Percentiles rank a stretch among this genome's conserved stretches.
Evolutionary conservation across 352 stramenopile genomes (phyloP).

Genomic region (Globisporangium takayamanum): DNA sequence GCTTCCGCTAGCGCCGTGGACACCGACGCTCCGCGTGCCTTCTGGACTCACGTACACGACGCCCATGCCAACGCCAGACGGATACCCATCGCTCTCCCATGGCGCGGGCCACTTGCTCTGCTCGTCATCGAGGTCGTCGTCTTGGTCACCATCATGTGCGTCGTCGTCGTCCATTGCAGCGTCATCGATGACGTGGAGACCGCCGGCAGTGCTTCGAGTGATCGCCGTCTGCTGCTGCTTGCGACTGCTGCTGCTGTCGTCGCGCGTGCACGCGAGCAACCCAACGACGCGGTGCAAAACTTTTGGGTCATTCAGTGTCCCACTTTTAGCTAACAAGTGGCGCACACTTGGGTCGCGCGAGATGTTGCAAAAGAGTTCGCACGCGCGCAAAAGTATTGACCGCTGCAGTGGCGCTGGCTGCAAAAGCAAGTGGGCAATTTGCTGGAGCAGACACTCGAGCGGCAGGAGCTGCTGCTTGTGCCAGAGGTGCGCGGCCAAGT

Average conservation of each 20-base stretch:
- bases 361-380: slow-evolving; percentile 54
- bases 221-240: background rate
- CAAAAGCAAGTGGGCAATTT: slow-evolving; percentile 36
- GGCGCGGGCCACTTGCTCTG: slow-evolving; percentile 56
- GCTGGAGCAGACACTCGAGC: slow-evolving; percentile 56
- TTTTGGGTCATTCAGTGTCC: slow-evolving; percentile 29
- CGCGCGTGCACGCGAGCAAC: slow-evolving; percentile 39
- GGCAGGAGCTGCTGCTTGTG: slow-evolving; percentile 49
- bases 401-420: slow-evolving; percentile 27
- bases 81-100: slow-evolving; percentile 68
- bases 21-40: slow-evolving; percentile 40
- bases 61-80: slow-evolving; percentile 66
- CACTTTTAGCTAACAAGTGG: slow-evolving; percentile 33
- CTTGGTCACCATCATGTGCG: slow-evolving; percentile 29
- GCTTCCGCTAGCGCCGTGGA: slow-evolving; percentile 11
- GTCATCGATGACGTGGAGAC: slow-evolving; percentile 29
- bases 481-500: slow-evolving; percentile 56
- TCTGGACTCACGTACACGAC: slow-evolving; percentile 72
- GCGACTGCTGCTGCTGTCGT: slow-evolving; percentile 40
- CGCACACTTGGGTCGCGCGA: slow-evolving; percentile 49
- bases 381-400: slow-evolving; percentile 51
- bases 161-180: slow-evolving; percentile 42
- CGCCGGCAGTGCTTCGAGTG: slow-evolving; percentile 10
- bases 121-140: slow-evolving; percentile 40
- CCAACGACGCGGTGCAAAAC: slow-evolving; percentile 49